A percentile compares a stretch with the other conserved stretches of the same genome.
Conservation (phyloP, 2,329 filamentous ascomycete genomes). For the Calonectria pseudoreteaudii region DNA sequence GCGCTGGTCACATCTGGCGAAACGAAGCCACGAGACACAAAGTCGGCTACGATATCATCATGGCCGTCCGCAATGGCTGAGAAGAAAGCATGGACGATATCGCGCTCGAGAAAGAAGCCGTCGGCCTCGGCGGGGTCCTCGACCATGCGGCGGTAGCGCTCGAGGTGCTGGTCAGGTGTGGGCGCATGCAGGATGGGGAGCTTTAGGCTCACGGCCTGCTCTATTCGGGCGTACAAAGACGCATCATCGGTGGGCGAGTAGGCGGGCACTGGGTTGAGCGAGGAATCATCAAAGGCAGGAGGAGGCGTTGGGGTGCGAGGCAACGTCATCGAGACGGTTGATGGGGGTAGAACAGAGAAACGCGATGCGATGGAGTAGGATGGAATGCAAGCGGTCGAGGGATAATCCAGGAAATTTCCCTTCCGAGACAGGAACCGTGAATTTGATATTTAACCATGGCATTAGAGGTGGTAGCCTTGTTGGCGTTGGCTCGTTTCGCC, state of each 20-base stretch:
- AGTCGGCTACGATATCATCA: conserved; percentile 43
- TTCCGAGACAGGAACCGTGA: neutral
- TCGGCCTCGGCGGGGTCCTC: neutral
- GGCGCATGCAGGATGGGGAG: conserved; percentile 37
- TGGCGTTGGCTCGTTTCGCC: neutral
- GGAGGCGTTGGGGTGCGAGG: neutral
- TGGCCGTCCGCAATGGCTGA: conserved; percentile 41
- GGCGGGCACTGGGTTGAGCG: conserved; percentile 24
- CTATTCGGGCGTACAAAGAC: conserved; percentile 34
- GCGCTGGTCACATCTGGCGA: conserved; percentile 50
- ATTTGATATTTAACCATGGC: neutral
- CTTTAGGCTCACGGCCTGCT: conserved; percentile 27
- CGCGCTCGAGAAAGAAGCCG: conserved; percentile 29
- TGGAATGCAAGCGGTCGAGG: neutral
- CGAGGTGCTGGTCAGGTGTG: neutral
- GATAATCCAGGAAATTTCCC: neutral
- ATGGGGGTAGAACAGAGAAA: neutral
- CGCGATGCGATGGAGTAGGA: neutral
- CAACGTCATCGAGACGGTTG: conserved; percentile 17
- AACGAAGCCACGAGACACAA: conserved; percentile 50
- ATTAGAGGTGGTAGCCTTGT: neutral
- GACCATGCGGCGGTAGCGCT: neutral
- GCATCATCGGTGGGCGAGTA: conserved; percentile 35
- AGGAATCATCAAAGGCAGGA: neutral
- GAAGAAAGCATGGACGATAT: conserved; percentile 48